These are phyloP conservation scores for Trypanosoma boissoni DNA, from an alignment of 208 protist genomes.

Conservation along the genomic window DNA sequence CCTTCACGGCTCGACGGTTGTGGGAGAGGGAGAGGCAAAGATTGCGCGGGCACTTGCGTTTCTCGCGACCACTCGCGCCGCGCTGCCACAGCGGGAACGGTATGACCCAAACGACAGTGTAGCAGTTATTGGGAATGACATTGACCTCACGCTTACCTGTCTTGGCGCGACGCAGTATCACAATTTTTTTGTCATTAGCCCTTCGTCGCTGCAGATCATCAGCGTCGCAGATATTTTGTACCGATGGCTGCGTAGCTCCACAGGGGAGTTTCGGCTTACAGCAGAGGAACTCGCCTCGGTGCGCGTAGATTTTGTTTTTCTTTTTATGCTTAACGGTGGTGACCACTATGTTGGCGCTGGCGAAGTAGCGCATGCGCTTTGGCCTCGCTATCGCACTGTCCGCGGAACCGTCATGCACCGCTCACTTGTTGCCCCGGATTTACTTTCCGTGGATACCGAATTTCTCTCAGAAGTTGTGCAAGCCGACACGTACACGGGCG, in stretches of 20 bases:
- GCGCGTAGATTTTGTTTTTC: slow-evolving; percentile 81
- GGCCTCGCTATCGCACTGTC: slow-evolving; percentile 71
- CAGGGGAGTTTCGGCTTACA: slow-evolving; percentile 38
- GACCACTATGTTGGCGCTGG: slow-evolving; percentile 83
- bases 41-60: slow-evolving; percentile 74
- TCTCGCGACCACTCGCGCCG: slow-evolving; percentile 43
- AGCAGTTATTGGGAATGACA: slow-evolving; percentile 80
- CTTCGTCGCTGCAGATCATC: slow-evolving; percentile 79
- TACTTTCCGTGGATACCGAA: slow-evolving; percentile 52
- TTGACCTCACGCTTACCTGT: slow-evolving; percentile 82
- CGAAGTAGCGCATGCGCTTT: slow-evolving; percentile 72
- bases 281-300: slow-evolving; percentile 59
- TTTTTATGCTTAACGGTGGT: slow-evolving; percentile 86
- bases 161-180: slow-evolving; percentile 78
- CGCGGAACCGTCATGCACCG: slow-evolving; percentile 44
- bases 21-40: slow-evolving; percentile 84
- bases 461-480: slow-evolving; percentile 70
- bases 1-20: slow-evolving; percentile 72
- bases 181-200: slow-evolving; percentile 76
- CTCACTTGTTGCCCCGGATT: slow-evolving; percentile 45
- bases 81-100: slow-evolving; percentile 2
- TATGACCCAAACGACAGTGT: slow-evolving; percentile 74
- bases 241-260: slow-evolving; percentile 68
- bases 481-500: slow-evolving; percentile 60
- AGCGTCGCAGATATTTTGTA: slow-evolving; percentile 71